Evolutionary conservation across 2,329 filamentous ascomycete genomes (phyloP), one percentile per base, ranked within the genome.

Genomic region (Arthrobotrys musiformis): DNA sequence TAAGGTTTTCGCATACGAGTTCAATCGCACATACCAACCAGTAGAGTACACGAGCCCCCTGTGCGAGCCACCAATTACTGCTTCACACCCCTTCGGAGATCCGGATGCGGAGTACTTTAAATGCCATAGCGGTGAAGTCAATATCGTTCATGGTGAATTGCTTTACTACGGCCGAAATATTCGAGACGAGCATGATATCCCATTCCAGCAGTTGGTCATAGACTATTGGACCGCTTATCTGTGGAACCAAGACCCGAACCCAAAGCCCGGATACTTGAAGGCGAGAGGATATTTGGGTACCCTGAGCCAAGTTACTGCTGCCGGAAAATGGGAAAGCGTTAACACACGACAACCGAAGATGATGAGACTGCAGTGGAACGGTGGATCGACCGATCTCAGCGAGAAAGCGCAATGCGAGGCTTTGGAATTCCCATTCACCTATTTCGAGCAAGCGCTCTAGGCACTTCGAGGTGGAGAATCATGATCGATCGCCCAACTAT

Each of bases 11-110:
- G 79, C 81, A 52, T 85, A 82, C 78, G 74, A 82, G 52, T 84
- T 85, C 81, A 84, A 85, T 79, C 81, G 84, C 44, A 85, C 83
- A 3, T 85, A 84, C 79, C 83, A 81, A 61, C 81, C 81, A 6
- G 17, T 63, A 1, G 81, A 80, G 0, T 83, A 82, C 79, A 82
- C 81, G 4, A 79, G 76, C n/a, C 78, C 81, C 0, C 81, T 81
- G 80, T 85, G 83, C 78, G 79, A 79, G 28, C 80, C 83, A n/a
- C 81, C 82, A 1, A 68, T 79, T 15, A 82, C 82, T 0, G 69
- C 79, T 1, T 74, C 68, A 0, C 79, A 81, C 6, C 84, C 83
- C 6, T 73, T 83, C 63, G 83, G 82, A 28, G 82, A 85, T 70
- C 83, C 83, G 0, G 79, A 82, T 26, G 61, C 62, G 3, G 84